These are phyloP conservation scores for Malassezia pachydermatis DNA, from an alignment of 1,284 basidiomycete genomes.

Conservation along the genomic window DNA sequence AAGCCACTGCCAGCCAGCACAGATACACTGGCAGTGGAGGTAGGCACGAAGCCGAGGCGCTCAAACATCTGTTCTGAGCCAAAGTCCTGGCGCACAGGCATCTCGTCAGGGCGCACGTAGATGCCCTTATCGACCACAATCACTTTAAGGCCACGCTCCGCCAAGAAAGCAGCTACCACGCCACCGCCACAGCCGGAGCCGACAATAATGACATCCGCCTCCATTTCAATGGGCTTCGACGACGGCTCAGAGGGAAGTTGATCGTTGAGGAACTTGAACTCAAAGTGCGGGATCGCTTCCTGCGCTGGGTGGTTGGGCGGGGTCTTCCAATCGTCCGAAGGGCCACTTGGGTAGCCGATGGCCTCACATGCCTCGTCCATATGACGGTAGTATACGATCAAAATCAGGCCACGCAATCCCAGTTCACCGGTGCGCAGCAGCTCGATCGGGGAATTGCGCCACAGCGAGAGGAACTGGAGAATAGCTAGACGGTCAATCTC, in stretches of 20 bases:
- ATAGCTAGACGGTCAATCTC: constrained; percentile 24
- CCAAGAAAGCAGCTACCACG: constrained; percentile 45
- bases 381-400: constrained; percentile 40
- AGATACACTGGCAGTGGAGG: constrained; percentile 48
- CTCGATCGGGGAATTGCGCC: constrained; percentile 30
- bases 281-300: constrained; percentile 20
- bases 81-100: constrained; percentile 44
- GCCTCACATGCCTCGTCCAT: constrained; percentile 36
- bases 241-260: constrained; percentile 27
- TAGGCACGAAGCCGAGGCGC: constrained; percentile 47
- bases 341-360: constrained; percentile 40
- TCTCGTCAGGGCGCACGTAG: constrained; percentile 47
- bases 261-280: constrained; percentile 43
- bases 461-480: constrained; percentile 24
- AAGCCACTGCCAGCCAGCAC: constrained; percentile 50
- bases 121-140: constrained; percentile 52
- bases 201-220: constrained; percentile 48
- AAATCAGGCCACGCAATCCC: constrained; percentile 32
- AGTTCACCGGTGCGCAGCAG: constrained; percentile 37
- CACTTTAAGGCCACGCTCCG: constrained; percentile 47
- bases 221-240: constrained; percentile 28
- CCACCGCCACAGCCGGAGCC: constrained; percentile 52
- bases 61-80: constrained; percentile 49
- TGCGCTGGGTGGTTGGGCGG: constrained; percentile 15
- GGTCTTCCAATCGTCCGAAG: constrained; percentile 31